A percentile compares a stretch with the other conserved stretches of the same genome.
Conservation (phyloP, 1,284 basidiomycete genomes). For the Tilletia caries region DNA sequence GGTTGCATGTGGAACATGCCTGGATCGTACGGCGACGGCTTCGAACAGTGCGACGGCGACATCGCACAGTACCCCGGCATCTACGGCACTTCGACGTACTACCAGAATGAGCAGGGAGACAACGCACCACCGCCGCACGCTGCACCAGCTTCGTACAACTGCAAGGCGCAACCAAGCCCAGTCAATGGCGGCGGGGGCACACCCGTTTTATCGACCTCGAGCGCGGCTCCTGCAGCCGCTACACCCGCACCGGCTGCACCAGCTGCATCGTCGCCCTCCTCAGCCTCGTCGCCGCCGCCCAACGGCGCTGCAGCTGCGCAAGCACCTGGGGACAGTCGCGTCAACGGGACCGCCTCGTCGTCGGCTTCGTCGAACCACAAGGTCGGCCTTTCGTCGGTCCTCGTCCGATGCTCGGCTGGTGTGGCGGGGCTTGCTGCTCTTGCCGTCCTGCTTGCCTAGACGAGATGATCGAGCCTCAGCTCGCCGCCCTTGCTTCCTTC, state of each 20-base stretch:
- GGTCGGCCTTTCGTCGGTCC: no score
- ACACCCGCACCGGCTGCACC: background rate
- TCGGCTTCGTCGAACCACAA: no score
- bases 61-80: constrained; percentile 45
- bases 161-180: background rate
- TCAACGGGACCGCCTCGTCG: no score
- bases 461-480: no score
- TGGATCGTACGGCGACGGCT: constrained; percentile 39
- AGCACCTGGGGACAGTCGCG: background rate
- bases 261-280: background rate
- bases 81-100: constrained; percentile 43
- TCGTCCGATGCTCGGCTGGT: no score
- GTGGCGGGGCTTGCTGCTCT: no score
- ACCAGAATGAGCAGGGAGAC: constrained; percentile 27
- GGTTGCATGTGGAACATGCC: constrained; percentile 44
- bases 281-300: no score
- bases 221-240: background rate
- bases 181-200: background rate
- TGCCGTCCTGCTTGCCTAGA: no score
- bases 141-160: constrained; percentile 11
- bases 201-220: background rate
- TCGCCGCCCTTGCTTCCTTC: no score
- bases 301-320: background rate
- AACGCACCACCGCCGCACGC: constrained; percentile 6
- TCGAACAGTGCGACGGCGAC: constrained; percentile 46